Conservation (phyloP, 371 early-diverging fungal genomes). For the Neoconidiobolus thromboides region DNA sequence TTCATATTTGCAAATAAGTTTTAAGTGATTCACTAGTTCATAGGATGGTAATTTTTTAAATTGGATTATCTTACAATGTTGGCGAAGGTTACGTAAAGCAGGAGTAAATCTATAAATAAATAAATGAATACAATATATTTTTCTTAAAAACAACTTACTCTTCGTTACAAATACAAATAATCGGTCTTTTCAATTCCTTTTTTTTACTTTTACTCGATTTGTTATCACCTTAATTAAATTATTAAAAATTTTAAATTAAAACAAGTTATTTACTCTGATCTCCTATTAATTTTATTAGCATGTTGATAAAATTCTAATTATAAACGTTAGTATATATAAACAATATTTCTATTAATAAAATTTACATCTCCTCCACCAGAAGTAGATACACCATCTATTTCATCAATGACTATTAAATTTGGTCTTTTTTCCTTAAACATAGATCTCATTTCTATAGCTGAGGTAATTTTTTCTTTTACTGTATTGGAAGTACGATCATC, state of each 20-base stretch:
- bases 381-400: conserved; percentile 84
- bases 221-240: no score
- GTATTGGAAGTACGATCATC: conserved; percentile 81
- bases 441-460: conserved; percentile 58
- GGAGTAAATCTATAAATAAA: conserved; percentile 46
- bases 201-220: conserved; percentile 3
- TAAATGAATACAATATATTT: not conserved
- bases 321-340: not conserved
- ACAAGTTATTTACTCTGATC: not conserved
- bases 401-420: conserved; percentile 81
- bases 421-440: conserved; percentile 43
- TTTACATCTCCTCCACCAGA: conserved; percentile 36
- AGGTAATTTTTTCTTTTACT: conserved; percentile 45
- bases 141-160: conserved; percentile 23
- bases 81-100: conserved; percentile 65
- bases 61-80: conserved; percentile 43
- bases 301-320: conserved; percentile 49
- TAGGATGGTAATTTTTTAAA: conserved; percentile 45
- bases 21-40: conserved; percentile 52
- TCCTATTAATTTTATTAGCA: conserved; percentile 20
- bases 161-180: conserved; percentile 97
- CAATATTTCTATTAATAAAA: not conserved
- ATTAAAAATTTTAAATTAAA: no score
- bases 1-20: conserved; percentile 63
- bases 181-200: conserved; percentile 56